Evolutionary conservation across 305 asterid species (phyloP), one percentile per base, ranked within the genome.

Genomic region (Fraxinus albicans): DNA sequence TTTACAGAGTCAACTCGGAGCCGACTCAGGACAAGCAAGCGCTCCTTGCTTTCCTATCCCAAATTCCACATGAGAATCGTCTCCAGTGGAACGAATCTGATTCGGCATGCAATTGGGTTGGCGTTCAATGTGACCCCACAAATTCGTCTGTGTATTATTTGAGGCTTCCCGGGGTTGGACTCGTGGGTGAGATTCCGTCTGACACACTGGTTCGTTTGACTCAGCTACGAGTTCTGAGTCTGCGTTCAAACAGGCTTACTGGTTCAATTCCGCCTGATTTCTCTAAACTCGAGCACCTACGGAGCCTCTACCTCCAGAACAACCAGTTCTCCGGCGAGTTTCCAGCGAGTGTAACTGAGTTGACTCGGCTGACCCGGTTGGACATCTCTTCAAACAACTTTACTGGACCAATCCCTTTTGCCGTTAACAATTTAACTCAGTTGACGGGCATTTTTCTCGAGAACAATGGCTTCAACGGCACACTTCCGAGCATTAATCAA

Each of bases 91-190:
- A 91, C 72, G 72, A 85, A 21, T 87, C 97, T 3, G 87, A 42
- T 53, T 91, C 99, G 0, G 94, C 93, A 8, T 96, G 99, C 81
- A 23, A 77, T 33, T 96, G 98, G 98, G 88, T 91, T 8, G 99
- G 99, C 7, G 95, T 96, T n/a, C 88, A 9, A 70, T 96, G 99
- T 85, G 92, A 93, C 83, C 40, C 93, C 10, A 81, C 89, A n/a
- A 89, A 89, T 29, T 87, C 98, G 13, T 93, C 87, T 21, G 97
- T 96, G 0, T 81, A 84, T 80, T 86, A 42, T 73, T 88, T 96
- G 44, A 81, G 99, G 31, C 94, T 96, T 15, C 99, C 99, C 72
- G 99, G 96, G 17, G 95, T 89, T 1, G 99, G 98, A 5, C 92
- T 97, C 19, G 90, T 95, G 15, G 99, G 99, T 6, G 83, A 80